A percentile compares a stretch with the other conserved stretches of the same genome.
Conservation (phyloP, 2,329 filamentous ascomycete genomes). For the Neofusicoccum cordaticola region DNA sequence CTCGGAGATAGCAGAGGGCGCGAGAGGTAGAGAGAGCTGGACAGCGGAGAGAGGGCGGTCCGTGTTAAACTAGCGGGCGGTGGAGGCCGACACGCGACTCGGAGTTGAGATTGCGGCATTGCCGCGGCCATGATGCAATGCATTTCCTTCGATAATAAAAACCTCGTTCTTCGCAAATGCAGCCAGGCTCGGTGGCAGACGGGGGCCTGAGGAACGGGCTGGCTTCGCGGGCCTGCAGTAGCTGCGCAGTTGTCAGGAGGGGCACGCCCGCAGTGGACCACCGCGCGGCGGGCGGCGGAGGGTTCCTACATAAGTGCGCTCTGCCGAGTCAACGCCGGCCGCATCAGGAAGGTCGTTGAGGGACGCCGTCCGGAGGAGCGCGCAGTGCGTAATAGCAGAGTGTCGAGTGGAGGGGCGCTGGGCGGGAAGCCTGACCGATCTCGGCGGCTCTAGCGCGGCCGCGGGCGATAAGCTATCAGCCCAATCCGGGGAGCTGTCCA, state of each 20-base stretch:
- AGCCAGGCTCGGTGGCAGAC: not conserved
- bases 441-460: too few relatives aligned
- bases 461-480: not conserved
- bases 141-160: not conserved
- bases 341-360: not conserved
- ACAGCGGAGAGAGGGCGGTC: not conserved
- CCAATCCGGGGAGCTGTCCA: not conserved
- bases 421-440: too few relatives aligned
- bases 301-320: not conserved
- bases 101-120: slow-evolving; percentile 1
- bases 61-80: not conserved
- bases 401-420: not conserved
- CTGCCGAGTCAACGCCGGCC: not conserved
- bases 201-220: not conserved
- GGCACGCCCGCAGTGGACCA: not conserved
- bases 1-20: not conserved
- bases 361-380: not conserved
- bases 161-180: not conserved
- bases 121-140: not conserved
- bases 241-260: not conserved
- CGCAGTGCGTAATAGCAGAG: not conserved
- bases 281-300: not conserved
- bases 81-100: not conserved
- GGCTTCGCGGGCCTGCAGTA: too few relatives aligned
- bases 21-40: not conserved